Evolutionary conservation across 805 yeast genomes (phyloP), one percentile per base, ranked within the genome.

Genomic region (Kazachstania kunashirensis): DNA sequence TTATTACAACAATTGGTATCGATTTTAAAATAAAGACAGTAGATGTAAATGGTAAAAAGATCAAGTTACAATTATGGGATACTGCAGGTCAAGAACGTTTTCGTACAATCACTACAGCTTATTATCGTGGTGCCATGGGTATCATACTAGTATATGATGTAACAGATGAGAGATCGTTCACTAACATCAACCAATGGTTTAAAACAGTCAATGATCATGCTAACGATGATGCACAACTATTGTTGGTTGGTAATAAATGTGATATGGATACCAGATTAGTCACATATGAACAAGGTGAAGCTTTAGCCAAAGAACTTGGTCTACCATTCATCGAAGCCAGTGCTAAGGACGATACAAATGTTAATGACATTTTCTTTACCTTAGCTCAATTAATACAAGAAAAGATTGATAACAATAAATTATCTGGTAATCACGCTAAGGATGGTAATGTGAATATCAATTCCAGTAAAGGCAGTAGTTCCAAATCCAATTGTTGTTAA

Each of bases 1-100:
- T 89, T 63, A 92, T 92, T 65, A 86, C 97, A 41, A 92, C 98
- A 33, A 92, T 92, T 53, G 98, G 98, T 38, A 92, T 92, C 53
- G 98, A 92, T 62, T 92, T 92, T 73, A 92, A 92, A 68, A 89
- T 92, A 59, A 81, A 96, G 65, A 88, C 96, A 20, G 84, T 88
- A 49, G 96, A 89, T 51, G 73, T 88, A 47, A 89, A 89, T 45
- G 96, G 95, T 37, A 83, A 84, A 63, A 81, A 81, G 47, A 83
- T 92, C 63, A 92, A 92, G 66, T 73, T 89, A 57, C 98, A 92
- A 62, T 83, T 89, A 30, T 82, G 96, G 96, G 96, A 86, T 59
- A 86, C 96, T 28, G 96, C 96, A 1, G 96, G 96, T n/a, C 96
- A 86, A 65, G 96, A 86, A 61, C 71, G 96, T 55, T 86, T 86